These are phyloP conservation scores for Craterostigma plantagineum DNA, from an alignment of 257 asterid genomes.

Conservation along the genomic window DNA sequence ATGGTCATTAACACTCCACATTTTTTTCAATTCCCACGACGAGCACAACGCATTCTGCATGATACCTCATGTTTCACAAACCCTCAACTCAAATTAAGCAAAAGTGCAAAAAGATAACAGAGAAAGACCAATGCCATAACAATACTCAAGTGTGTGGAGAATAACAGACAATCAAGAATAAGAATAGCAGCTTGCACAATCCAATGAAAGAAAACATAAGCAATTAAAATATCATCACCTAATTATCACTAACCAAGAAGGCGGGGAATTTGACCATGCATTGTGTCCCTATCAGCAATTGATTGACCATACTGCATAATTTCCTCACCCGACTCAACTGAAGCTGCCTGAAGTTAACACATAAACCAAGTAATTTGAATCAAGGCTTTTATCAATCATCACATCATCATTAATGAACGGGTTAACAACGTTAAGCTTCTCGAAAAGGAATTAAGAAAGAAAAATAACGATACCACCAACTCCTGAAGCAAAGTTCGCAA, in stretches of 20 bases:
- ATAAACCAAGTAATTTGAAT: too few species aligned
- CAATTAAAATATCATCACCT: too few species aligned
- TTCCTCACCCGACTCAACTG: constrained; percentile 62
- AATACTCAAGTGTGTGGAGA: too few species aligned
- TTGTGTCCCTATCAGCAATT: constrained; percentile 42
- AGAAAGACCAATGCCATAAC: too few species aligned
- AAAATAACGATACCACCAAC: constrained; percentile 51
- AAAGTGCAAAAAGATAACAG: not conserved
- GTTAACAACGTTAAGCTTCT: too few species aligned
- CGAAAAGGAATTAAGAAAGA: constrained; percentile 6
- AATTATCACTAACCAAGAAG: constrained; percentile 62
- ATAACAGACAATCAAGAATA: not conserved
- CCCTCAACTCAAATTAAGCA: too few species aligned
- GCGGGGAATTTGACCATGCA: constrained; percentile 74
- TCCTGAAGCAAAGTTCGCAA: constrained; percentile 82
- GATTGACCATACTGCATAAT: constrained; percentile 68
- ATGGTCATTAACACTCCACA: too few species aligned
- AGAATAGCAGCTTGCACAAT: not conserved
- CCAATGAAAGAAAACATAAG: too few species aligned
- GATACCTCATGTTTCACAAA: not conserved
- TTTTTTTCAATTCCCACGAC: too few species aligned
- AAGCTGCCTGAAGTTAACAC: constrained; percentile 43
- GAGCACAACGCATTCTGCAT: not conserved
- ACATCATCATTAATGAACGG: too few species aligned
- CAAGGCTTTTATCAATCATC: too few species aligned